A percentile compares a stretch with the other conserved stretches of the same genome.
Conservation (phyloP, 1,284 basidiomycete species). For the Ustilago lituana region DNA sequence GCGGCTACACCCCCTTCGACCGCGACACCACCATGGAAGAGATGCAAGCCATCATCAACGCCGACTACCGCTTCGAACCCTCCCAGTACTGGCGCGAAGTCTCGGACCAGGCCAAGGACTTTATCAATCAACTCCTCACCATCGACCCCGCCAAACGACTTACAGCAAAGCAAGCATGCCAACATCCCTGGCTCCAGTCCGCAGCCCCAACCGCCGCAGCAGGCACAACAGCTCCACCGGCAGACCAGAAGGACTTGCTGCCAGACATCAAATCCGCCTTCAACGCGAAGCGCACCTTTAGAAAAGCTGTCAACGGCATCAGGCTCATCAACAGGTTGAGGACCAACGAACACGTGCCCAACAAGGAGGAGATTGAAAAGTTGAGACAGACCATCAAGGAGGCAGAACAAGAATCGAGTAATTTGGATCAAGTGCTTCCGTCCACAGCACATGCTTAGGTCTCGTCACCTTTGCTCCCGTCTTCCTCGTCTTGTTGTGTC, state of each 20-base stretch:
- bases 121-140: conserved; percentile 63
- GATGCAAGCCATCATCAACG: conserved; percentile 66
- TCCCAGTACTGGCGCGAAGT: conserved; percentile 63
- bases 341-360: conserved; percentile 35
- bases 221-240: too few species aligned
- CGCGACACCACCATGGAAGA: conserved; percentile 65
- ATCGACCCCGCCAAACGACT: conserved; percentile 55
- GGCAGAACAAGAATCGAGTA: conserved; percentile 41
- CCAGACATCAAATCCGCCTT: conserved; percentile 66
- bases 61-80: conserved; percentile 64
- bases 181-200: conserved; percentile 58
- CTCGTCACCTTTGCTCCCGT: background rate
- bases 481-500: background rate
- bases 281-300: conserved; percentile 65
- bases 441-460: background rate
- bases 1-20: conserved; percentile 66
- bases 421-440: conserved; percentile 49
- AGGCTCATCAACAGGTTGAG: conserved; percentile 54
- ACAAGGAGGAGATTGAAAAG: conserved; percentile 46
- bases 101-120: conserved; percentile 58
- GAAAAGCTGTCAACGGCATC: conserved; percentile 66
- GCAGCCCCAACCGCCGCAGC: conserved; percentile 9
- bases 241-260: conserved; percentile 60
- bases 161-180: conserved; percentile 57
- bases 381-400: conserved; percentile 47